Evolutionary conservation across 176 grass and related monocot species (phyloP), one percentile per base, ranked within the genome.

Genomic region (Ananas comosus): DNA sequence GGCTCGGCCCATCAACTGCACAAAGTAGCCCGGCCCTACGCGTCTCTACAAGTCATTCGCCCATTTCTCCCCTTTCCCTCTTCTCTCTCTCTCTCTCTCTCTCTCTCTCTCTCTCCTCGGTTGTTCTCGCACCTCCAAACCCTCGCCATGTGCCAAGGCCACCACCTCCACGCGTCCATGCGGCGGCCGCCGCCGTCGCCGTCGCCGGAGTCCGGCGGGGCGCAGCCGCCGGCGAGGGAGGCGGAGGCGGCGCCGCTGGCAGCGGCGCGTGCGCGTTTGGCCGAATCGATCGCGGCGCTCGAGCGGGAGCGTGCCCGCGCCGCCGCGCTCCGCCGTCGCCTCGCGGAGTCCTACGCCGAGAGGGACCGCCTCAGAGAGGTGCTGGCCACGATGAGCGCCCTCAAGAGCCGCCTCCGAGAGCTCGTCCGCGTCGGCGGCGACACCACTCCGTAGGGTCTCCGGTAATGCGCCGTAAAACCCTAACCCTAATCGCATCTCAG

Each of bases 301-400:
- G 64, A 83, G 76, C 59, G 68, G 33, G 85, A 80, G 1, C 47
- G 85, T 49, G 85, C 76, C 64, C 80, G 85, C 80, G 80, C 85
- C 64, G 85, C 80, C 22, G 80, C 82, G 71, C 72, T 83, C 80
- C 80, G 79, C 71, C 80, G 80, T 2, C 72, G 85, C 6, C 67
- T 87, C 13, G 80, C 74, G 53, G 76, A 87, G 80, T 76, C 72
- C 48, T 80, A 80, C 85, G 80, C 76, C 63, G 82, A 87, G 76
- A 72, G 80, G n/a, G 67, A 80, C 1, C 72, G 80, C 0, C 68
- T 87, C n/a, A 81, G 70, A 73, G 59, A 68, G 57, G 58, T 71
- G 67, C 25, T 50, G 14, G 58, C 72, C 28, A 58, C 71, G 51
- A 61, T 82, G 49, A 68, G 53, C 61, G 63, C 70, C 49, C 50